Evolutionary conservation across 2,329 filamentous ascomycete species (phyloP).

Genomic region (Penicillium sp.): DNA sequence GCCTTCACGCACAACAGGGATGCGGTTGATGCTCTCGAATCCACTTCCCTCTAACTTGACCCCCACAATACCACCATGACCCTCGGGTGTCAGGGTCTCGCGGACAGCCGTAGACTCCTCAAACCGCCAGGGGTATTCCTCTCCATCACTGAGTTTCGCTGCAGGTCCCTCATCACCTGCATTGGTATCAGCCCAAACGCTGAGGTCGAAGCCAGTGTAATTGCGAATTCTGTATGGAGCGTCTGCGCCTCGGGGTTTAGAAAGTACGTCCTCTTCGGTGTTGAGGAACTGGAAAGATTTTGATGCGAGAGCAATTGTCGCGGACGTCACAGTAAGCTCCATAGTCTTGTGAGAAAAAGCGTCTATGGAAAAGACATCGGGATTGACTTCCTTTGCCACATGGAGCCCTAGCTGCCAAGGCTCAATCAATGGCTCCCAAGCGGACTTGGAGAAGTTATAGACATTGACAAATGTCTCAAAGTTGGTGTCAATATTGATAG

Average conservation of each 20-base stretch:
- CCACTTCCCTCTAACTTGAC: slow-evolving; percentile 86
- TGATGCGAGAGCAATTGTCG: slow-evolving; percentile 84
- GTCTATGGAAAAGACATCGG: slow-evolving; percentile 74
- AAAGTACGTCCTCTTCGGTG: slow-evolving; percentile 82
- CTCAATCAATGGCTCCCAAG: slow-evolving; percentile 93
- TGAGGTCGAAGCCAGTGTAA: slow-evolving; percentile 86
- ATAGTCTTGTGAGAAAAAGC: slow-evolving; percentile 83
- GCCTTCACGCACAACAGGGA: slow-evolving; percentile 88
- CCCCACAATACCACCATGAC: slow-evolving; percentile 69
- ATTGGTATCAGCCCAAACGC: slow-evolving; percentile 71
- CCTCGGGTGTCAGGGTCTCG: slow-evolving; percentile 82
- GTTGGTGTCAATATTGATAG: slow-evolving; percentile 78
- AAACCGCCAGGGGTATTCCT: slow-evolving; percentile 92
- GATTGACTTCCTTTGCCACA: slow-evolving; percentile 68
- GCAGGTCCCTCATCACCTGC: slow-evolving; percentile 62
- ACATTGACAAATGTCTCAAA: slow-evolving; percentile 93
- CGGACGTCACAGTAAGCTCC: slow-evolving; percentile 86
- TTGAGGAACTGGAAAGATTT: slow-evolving; percentile 90
- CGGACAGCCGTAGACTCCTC: slow-evolving; percentile 96
- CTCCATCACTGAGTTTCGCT: slow-evolving; percentile 74
- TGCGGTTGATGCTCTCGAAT: slow-evolving; percentile 82
- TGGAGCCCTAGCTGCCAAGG: slow-evolving; percentile 95
- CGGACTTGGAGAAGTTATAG: slow-evolving; percentile 98
- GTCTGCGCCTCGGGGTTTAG: slow-evolving; percentile 85
- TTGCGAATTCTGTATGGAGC: slow-evolving; percentile 91